Evolutionary conservation across 2,329 filamentous ascomycete species (phyloP), one percentile per base, ranked within the genome.

Genomic region (Ophiosphaerella korrae): DNA sequence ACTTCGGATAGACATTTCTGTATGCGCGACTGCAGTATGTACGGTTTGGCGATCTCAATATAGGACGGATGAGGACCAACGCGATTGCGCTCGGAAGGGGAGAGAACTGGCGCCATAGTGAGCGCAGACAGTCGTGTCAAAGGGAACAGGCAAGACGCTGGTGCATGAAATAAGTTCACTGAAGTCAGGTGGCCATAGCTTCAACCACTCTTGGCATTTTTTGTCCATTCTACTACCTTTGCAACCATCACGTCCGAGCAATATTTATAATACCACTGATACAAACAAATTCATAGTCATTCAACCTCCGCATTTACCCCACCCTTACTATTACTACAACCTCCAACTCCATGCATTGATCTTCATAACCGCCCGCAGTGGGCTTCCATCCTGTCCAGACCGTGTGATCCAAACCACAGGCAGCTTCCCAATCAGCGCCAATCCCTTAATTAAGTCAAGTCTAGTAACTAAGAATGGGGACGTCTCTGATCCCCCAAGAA

Each of bases 21-120:
- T 48, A 97, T 84, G 62, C 85, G 86, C 63, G 90, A 87, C 70
- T 97, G 90, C 59, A 90, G 88, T 55, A 91, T 84, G 76, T 93
- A 97, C 50, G 90, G 90, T 61, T 84, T 82, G 48, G 84, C 83
- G 48, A 87, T 79, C 64, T 85, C 82, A 54, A 87, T 85, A 63
- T 82, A 85, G 16, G 83, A 86, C 1, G 84, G 84, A 65, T 87
- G 83, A 18, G 84, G 84, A 12, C 80, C 78, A 35, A 77, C 62
- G 36, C 64, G 64, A 11, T 62, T 66, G 40, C 46, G 58, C n/a
- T 64, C 61, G 4, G 58, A 55, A 7, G 65, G 61, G 7, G 63
- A 64, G 31, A 63, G 53, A 39, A 67, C 57, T 29, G 69, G 66
- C 48, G 70, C 68, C 71, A 73, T 73, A 37, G 14, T 44, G 33